Conservation (phyloP, 2,329 filamentous ascomycete genomes). For the Aspergillus tubingensis region DNA sequence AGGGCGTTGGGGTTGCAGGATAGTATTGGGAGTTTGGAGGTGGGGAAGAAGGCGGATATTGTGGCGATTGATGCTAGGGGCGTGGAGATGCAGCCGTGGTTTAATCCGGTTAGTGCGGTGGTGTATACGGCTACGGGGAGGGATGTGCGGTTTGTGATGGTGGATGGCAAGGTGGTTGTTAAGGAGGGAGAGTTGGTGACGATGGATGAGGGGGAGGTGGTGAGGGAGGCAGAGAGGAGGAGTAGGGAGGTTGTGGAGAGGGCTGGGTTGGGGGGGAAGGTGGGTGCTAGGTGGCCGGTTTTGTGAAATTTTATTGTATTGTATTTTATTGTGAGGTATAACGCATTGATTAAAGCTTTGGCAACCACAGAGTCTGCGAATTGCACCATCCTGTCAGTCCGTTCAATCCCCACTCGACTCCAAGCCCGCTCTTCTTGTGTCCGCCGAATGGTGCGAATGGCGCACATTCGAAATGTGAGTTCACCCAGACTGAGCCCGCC, state of each 20-base stretch:
- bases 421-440: slow-evolving; percentile 55
- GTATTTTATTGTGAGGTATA: no score
- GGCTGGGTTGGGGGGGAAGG: slow-evolving; percentile 38
- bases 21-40: slow-evolving; percentile 42
- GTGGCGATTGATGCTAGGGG: slow-evolving; percentile 37
- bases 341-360: slow-evolving; percentile 10
- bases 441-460: slow-evolving; percentile 50
- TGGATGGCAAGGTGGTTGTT: slow-evolving; percentile 47
- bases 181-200: slow-evolving; percentile 37
- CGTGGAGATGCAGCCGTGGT: slow-evolving; percentile 43
- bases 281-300: slow-evolving; percentile 17
- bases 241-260: slow-evolving; percentile 42
- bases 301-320: neutral
- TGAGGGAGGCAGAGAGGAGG: slow-evolving; percentile 39
- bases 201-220: slow-evolving; percentile 46
- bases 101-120: slow-evolving; percentile 43
- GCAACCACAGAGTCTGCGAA: slow-evolving; percentile 37
- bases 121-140: slow-evolving; percentile 49
- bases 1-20: slow-evolving; percentile 49
- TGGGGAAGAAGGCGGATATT: slow-evolving; percentile 48
- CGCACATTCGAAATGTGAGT: slow-evolving; percentile 42
- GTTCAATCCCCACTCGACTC: slow-evolving; percentile 49
- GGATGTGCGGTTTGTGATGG: slow-evolving; percentile 49
- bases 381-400: slow-evolving; percentile 47
- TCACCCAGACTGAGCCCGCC: slow-evolving; percentile 63